Percentiles rank a stretch among this genome's conserved stretches.
Evolutionary conservation across 352 stramenopile genomes (phyloP).

Genomic region (Phytophthora vignae): DNA sequence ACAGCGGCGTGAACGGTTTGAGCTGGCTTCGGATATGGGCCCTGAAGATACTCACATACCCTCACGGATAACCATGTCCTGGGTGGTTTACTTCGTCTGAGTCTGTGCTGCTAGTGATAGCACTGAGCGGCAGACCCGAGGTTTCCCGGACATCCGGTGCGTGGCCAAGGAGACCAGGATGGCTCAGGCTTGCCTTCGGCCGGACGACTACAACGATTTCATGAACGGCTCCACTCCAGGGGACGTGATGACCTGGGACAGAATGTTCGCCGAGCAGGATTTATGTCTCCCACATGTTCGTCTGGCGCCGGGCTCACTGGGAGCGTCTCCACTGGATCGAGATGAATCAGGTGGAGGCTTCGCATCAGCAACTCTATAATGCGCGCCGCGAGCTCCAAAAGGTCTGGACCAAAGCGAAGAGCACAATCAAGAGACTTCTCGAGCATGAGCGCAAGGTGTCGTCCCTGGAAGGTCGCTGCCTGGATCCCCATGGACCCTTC

Average conservation of each 20-base stretch:
- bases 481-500: not conserved
- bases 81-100: not conserved
- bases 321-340: not conserved
- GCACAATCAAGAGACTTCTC: not conserved
- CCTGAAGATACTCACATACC: not conserved
- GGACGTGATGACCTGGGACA: not conserved
- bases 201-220: not conserved
- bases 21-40: not conserved
- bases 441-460: not conserved
- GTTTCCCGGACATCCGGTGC: not conserved
- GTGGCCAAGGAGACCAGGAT: not conserved
- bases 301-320: not conserved
- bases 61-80: not conserved
- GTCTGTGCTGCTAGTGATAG: not conserved
- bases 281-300: not conserved
- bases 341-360: not conserved
- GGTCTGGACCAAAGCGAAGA: not conserved
- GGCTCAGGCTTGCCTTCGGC: not conserved
- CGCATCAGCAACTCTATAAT: not conserved
- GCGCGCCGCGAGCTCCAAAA: not conserved
- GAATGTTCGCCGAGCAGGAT: not conserved
- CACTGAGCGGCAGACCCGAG: not conserved
- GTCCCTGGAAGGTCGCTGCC: not conserved
- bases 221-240: not conserved
- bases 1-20: not conserved